Base-by-base conservation (phyloP, 2,329 filamentous ascomycete species). In the Aspergillus japonicus region DNA sequence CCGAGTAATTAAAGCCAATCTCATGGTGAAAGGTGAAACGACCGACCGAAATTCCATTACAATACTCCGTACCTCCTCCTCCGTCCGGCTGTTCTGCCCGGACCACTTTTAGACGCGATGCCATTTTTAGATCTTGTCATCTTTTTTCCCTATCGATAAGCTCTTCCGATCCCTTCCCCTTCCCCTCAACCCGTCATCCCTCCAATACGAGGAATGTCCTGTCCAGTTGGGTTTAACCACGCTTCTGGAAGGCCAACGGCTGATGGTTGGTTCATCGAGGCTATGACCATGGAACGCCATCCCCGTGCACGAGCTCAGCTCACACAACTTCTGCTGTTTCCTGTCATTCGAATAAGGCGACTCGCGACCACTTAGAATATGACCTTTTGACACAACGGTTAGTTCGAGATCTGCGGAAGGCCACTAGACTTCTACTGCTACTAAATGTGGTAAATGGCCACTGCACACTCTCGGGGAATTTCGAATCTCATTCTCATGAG, bases 41-140 rank as follows among this genome's bases (percentile, higher is more conserved):
- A 55, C 42, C 31, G 52, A 42, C 39, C 39, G 39, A 47, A 47
- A 10, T 29, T 54, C 42, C 33, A 42, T 29, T 29, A 10, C 26
- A 29, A 8, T 23, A 23, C 23, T 8, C 26, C 44, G 44, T 31
- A 33, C 35, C 44, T 16, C 51, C 35, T 54, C 51, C 35, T 47
- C 23, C 52, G 39, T 54, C 26, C 26, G 44, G n/a, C 35, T 42
- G 35, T 29, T 29, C 26, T 29, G 26, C 26, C 26, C 26, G 26
- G 26, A 35, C 33, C 33, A 47, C 47, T 26, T 29, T 14, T 6
- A 26, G 23, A 26, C 42, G 53, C 53, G 53, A 44, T 55, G 56
- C 56, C 56, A 58, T 44, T 58, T 58, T 58, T 58, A 58, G 56
- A 58, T 54, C 42, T 33, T 47, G 53, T 55, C 42, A 44, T 29